Evolutionary conservation across 1,284 basidiomycete species (phyloP).

Genomic region (Pascua sp.): DNA sequence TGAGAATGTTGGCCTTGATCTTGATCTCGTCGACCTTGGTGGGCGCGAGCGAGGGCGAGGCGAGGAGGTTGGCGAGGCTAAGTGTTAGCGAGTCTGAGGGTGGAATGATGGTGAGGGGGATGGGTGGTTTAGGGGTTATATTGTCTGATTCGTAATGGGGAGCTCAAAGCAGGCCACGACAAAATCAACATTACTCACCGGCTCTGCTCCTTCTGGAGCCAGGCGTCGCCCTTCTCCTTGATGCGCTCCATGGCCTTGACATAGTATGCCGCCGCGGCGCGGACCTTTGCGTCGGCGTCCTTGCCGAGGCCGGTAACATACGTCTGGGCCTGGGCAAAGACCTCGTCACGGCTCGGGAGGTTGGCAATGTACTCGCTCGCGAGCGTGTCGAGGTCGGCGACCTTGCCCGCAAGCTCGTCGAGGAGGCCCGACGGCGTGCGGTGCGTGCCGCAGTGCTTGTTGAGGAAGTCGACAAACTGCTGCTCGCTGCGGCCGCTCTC

Average conservation of each 20-base stretch:
- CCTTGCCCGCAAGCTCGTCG: constrained; percentile 75
- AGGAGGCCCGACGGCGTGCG: constrained; percentile 78
- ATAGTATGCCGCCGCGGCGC: constrained; percentile 70
- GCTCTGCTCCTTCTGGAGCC: constrained; percentile 79
- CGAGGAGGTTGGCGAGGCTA: constrained; percentile 45
- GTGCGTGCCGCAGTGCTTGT: constrained; percentile 83
- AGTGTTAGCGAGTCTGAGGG: not conserved
- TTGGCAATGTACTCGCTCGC: constrained; percentile 69
- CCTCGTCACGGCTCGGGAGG: constrained; percentile 56
- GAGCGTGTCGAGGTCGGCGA: constrained; percentile 67
- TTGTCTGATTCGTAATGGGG: not conserved
- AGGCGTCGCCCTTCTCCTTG: constrained; percentile 65
- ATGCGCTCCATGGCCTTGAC: constrained; percentile 88
- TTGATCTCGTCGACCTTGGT: constrained; percentile 90
- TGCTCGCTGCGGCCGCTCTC: constrained; percentile 46
- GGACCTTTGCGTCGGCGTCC: constrained; percentile 35
- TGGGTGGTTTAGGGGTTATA: not conserved
- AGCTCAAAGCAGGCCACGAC: no score
- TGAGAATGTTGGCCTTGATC: constrained; percentile 82
- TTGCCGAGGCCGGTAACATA: constrained; percentile 29
- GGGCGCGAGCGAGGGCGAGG: constrained; percentile 55
- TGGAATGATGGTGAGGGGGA: no score
- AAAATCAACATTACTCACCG: constrained; percentile 57
- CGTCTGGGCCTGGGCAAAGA: constrained; percentile 58
- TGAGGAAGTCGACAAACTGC: constrained; percentile 57